Evolutionary conservation across 2,329 filamentous ascomycete genomes (phyloP), one percentile per base, ranked within the genome.

Genomic region (Fusarium sulawesiense): DNA sequence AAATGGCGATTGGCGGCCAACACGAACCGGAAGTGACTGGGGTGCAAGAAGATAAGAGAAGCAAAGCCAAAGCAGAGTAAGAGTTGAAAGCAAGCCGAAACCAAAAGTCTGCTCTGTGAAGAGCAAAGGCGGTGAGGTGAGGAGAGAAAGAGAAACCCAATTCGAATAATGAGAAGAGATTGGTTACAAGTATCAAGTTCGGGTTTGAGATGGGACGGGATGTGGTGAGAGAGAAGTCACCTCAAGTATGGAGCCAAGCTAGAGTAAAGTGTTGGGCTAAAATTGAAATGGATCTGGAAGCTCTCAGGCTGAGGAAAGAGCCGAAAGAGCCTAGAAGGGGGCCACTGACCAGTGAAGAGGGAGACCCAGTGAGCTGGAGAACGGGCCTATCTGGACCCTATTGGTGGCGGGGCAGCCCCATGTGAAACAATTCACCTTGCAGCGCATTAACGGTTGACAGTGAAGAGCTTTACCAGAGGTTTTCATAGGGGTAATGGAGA

Each of bases 251-350:
- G 45, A 49, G 46, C 29, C 29, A 21, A 48, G 27, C 46, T 48
- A 25, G 21, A 49, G 48, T 41, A 57, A 65, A 66, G 64, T 69
- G 68, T 71, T 71, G 68, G 68, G 68, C 68, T 71, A 71, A 71
- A 71, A 71, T 65, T 71, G 60, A 66, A 50, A 71, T 71, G 71
- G 71, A 71, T 59, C 61, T 71, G 60, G 62, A 50, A 71, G 68
- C 68, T 68, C 68, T 66, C 55, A 66, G 68, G 60, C 66, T 69
- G 64, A 71, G 56, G 58, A 69, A 49, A 49, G 63, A 65, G 45
- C 68, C 64, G 53, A 71, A 55, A 71, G 49, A 40, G 50, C 32
- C 46, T 40, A n/a, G 34, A 34, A 54, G 30, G 42, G 34, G 18
- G 34, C 18, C 34, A 37, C 34, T 37, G 18, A 37, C 34, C 34